phyloP scores from a whole-genome alignment of 352 stramenopile genomes.

The Pythium coloratum region DNA sequence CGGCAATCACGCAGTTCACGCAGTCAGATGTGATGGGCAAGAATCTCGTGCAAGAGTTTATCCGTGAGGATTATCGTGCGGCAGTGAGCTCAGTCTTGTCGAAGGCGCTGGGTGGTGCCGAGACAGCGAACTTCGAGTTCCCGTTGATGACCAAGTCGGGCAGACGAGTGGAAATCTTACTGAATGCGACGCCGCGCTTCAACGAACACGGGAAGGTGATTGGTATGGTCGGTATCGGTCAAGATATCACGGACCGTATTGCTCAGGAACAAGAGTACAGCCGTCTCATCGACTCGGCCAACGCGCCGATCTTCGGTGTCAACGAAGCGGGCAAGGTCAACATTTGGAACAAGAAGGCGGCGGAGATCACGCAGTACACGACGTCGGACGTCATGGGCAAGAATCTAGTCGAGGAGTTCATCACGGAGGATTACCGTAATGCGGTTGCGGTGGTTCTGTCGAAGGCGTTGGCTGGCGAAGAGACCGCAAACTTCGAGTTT shows the following conservation, averaged over 20 bases:
- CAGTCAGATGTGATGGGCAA: slow-evolving; percentile 82
- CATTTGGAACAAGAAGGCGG: slow-evolving; percentile 76
- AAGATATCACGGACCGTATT: slow-evolving; percentile 50
- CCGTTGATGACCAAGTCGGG: slow-evolving; percentile 45
- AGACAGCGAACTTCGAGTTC: slow-evolving; percentile 48
- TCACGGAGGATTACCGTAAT: slow-evolving; percentile 55
- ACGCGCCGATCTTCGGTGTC: slow-evolving; percentile 73
- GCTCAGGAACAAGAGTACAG: slow-evolving; percentile 43
- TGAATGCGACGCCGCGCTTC: slow-evolving; percentile 48
- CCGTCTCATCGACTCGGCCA: slow-evolving; percentile 64
- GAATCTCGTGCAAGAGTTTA: slow-evolving; percentile 72
- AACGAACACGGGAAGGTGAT: slow-evolving; percentile 47
- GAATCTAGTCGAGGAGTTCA: slow-evolving; percentile 57
- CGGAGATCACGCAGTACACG: slow-evolving; percentile 70
- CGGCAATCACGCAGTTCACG: slow-evolving; percentile 84
- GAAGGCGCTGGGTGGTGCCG: slow-evolving; percentile 23
- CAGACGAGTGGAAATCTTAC: slow-evolving; percentile 33
- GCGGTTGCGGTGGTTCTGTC: slow-evolving; percentile 59
- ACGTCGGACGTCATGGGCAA: slow-evolving; percentile 55
- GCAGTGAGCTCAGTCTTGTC: slow-evolving; percentile 28
- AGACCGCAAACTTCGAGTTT: slow-evolving; percentile 80
- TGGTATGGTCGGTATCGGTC: slow-evolving; percentile 56
- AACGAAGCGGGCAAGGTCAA: slow-evolving; percentile 66
- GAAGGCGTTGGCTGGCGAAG: slow-evolving; percentile 48
- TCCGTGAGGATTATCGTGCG: slow-evolving; percentile 35